These are phyloP conservation scores for Neonectria hederae DNA, from an alignment of 2,329 filamentous ascomycete species.

Conservation along the genomic window DNA sequence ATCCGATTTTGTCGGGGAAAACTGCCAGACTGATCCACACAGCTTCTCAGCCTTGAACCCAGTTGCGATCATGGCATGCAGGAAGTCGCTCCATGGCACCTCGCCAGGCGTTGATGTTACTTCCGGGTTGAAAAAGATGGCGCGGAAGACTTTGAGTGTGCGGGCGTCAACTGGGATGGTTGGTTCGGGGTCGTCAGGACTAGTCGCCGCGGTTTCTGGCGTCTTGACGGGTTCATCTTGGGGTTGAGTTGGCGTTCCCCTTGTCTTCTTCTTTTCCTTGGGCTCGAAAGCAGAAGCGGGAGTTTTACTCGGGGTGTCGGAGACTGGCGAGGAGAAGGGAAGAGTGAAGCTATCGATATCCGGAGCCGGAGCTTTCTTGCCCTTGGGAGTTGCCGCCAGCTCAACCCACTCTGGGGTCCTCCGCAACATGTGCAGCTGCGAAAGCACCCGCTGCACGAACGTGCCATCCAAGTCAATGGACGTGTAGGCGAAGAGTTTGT, in stretches of 20 bases:
- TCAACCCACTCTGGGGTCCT: slow-evolving; percentile 62
- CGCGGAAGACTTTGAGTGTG: slow-evolving; percentile 48
- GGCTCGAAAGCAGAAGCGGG: not conserved
- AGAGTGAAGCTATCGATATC: slow-evolving; percentile 18
- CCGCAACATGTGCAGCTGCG: slow-evolving; percentile 49
- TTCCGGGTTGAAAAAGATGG: slow-evolving; percentile 53
- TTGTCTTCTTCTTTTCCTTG: slow-evolving; percentile 37
- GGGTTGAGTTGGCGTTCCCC: slow-evolving; percentile 2
- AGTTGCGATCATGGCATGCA: slow-evolving; percentile 59
- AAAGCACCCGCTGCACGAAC: slow-evolving; percentile 44
- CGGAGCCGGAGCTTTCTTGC: not conserved
- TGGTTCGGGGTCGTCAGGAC: slow-evolving; percentile 9
- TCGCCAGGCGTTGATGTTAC: slow-evolving; percentile 55
- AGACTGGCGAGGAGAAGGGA: slow-evolving; percentile 40
- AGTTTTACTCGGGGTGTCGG: not conserved
- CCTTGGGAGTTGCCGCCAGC: slow-evolving; percentile 30
- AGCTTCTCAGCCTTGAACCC: slow-evolving; percentile 66
- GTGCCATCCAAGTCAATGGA: slow-evolving; percentile 34
- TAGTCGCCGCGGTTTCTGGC: not conserved
- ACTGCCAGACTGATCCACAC: slow-evolving; percentile 70
- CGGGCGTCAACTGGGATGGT: slow-evolving; percentile 44
- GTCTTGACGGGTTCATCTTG: not conserved
- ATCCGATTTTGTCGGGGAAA: slow-evolving; percentile 54
- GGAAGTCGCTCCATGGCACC: slow-evolving; percentile 62
- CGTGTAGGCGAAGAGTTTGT: slow-evolving; percentile 24